phyloP scores from a whole-genome alignment of 1,284 basidiomycete species.

The Fomitopsis pinicola region DNA sequence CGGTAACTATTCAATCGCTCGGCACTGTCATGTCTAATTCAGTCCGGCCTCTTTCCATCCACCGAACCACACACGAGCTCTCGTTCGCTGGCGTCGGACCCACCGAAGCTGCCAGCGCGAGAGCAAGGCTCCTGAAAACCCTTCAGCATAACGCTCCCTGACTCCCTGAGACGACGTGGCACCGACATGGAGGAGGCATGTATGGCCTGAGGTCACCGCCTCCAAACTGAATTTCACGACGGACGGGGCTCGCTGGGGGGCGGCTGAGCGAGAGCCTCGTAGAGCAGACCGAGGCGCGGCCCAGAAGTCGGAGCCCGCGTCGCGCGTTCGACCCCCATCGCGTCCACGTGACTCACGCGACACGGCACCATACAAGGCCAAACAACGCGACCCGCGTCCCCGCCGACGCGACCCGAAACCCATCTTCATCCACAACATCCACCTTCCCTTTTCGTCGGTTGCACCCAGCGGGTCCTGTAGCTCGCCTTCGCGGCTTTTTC shows the following conservation, averaged over 20 bases:
- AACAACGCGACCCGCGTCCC: conserved; percentile 2
- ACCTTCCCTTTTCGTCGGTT: not conserved
- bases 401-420: conserved; percentile 1
- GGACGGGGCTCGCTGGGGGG: not conserved
- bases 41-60: not conserved
- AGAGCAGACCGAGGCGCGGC: not conserved
- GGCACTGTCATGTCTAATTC: not conserved
- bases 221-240: not conserved
- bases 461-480: not conserved
- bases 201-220: not conserved
- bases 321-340: not conserved
- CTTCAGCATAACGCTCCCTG: not conserved
- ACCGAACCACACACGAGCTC: not conserved
- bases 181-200: not conserved
- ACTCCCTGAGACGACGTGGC: not conserved
- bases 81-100: not conserved
- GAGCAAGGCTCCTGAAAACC: not conserved
- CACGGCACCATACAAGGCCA: not conserved
- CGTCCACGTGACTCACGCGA: not conserved
- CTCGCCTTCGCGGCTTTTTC: not conserved
- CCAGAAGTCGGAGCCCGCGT: not conserved
- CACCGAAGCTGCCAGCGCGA: not conserved
- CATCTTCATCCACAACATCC: not conserved
- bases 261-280: conserved; percentile 4
- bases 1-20: not conserved